Evolutionary conservation across 768 basidiomycete species (phyloP), one percentile per base, ranked within the genome.

Genomic region (Kwoniella dendrophila): DNA sequence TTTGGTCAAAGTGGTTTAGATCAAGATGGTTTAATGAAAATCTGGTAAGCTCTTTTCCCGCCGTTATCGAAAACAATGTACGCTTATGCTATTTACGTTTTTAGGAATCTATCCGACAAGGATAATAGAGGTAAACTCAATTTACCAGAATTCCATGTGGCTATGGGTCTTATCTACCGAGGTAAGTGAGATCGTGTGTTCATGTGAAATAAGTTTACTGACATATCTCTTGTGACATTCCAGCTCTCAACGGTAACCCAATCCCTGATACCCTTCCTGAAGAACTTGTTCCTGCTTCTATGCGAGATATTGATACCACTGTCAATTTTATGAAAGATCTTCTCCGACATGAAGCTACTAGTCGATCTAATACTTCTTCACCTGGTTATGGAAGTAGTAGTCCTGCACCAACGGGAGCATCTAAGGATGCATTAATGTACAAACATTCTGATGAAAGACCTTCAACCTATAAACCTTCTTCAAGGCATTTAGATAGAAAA

Each of bases 81-180:
- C 43, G 34, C 29, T 47, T 4, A 34, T 22, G n/a, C 24, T 14
- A 5, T 33, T 3, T 4, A 11, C 16, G 20, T 20, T 12, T n/a
- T 22, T 62, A 97, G 93, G 95, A 88, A 86, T 14, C 84, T 98
- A 5, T 91, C 94, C 20, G 96, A 99, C 79, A 84, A 86, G 38
- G 89, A 94, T 63, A 92, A 98, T 79, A 87, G 92, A 24, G 96
- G 96, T 24, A 96, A 93, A 79, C 85, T 98, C 49, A 97, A 96
- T 69, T 82, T 95, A 27, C 89, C 90, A 14, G 96, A 98, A 77
- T 99, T 99, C 77, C 92, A 98, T 76, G 90, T 97, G 61, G 96
- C 96, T 0, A 99, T 99, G 95, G 92, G 90, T 54, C 82, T 98
- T 56, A 98, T 99, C 73, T 97, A 93, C 80, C 87, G 96, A 74